Evolutionary conservation across 2,329 filamentous ascomycete species (phyloP).

Genomic region (Talaromyces marneffei): DNA sequence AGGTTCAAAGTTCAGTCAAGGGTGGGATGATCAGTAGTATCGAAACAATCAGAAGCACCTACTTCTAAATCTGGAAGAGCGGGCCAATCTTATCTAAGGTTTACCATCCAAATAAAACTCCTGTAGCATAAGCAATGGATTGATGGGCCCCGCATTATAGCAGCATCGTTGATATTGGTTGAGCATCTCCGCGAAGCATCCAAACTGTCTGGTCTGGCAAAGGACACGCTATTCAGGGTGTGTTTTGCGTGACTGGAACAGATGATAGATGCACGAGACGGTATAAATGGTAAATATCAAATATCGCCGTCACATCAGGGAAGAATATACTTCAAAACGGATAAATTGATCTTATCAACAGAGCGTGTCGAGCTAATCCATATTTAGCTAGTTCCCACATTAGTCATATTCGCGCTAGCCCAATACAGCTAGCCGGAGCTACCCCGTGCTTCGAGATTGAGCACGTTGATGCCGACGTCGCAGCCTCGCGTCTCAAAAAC

Average conservation of each 20-base stretch:
- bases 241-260: no score
- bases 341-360: background rate
- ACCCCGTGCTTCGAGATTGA: constrained; percentile 13
- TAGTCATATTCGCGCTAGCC: background rate
- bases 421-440: background rate
- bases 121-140: background rate
- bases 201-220: background rate
- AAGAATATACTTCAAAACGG: background rate
- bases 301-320: background rate
- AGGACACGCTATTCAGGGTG: no score
- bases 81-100: background rate
- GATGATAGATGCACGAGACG: background rate
- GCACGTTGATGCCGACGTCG: constrained; percentile 13
- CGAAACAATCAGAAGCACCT: background rate
- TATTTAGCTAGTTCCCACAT: background rate
- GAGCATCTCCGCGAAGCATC: background rate
- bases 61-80: background rate
- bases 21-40: background rate
- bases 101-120: background rate
- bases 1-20: background rate
- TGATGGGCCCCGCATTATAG: background rate
- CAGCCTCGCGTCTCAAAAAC: constrained; percentile 8
- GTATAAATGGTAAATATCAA: background rate
- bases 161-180: background rate
- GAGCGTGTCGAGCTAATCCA: background rate